Base-by-base conservation (phyloP, 345 rosid genomes). In the Geranium rotundifolium region DNA sequence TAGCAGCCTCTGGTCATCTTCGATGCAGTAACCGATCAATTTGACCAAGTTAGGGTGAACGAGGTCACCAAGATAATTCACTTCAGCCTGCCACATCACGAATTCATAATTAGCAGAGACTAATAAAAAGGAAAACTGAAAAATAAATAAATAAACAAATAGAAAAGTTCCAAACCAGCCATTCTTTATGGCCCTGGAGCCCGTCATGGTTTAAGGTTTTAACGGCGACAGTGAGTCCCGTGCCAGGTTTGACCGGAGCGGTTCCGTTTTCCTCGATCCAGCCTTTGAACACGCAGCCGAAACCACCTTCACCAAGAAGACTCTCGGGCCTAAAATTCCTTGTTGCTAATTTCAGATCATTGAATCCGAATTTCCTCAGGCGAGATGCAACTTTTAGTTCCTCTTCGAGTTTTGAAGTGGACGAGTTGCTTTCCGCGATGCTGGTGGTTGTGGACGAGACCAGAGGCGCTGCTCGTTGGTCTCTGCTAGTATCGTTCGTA, bases 301-400 rank as follows among this genome's bases (percentile, higher is more conserved):
- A 91, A 30, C 98, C 98, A 63, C 98, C 98, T 82, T 91, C 96
- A n/a, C 98, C 98, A 34, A 91, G 96, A 66, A 91, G 98, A 80
- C 85, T 79, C 72, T 91, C 98, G 0, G 92, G 96, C 81, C 95
- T 89, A 71, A 89, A 91, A 76, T 89, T 92, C 66, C 98, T 80
- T 69, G 98, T 92, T 14, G 98, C 87, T 62, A 84, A 75, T 82
- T 89, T 92, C 49, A 92, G 93, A 76, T 92, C 96, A 73, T 81
- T 87, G 78, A 89, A 92, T 71, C 88, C 46, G 68, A 92, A 92
- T 65, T 92, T 92, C 69, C 95, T 77, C 57, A 92, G 77, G 63
- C 78, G 85, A 66, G 95, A 82, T 64, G 90, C 85, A 69, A 86
- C 64, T 70, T 87, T 89, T 56, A 92, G 88, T 58, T 87, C 98